These are phyloP conservation scores for Warburgia ugandensis DNA, from an alignment of 164 flowering plant species.

Conservation along the genomic window DNA sequence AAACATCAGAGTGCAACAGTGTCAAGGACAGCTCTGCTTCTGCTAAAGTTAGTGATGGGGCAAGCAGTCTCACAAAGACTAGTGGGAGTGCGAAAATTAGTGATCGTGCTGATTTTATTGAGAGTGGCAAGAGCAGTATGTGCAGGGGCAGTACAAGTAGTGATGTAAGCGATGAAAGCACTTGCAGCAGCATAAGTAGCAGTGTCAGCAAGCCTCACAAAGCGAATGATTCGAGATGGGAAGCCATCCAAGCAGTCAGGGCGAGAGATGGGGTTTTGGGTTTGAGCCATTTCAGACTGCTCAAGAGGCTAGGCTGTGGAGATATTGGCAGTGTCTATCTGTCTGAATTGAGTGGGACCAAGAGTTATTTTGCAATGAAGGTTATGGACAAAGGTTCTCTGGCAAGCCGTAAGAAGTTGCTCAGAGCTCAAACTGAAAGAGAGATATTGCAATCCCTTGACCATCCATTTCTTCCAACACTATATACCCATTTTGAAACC, in stretches of 20 bases:
- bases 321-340: slow-evolving; percentile 87
- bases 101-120: slow-evolving; percentile 48
- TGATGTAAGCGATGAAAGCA: slow-evolving; percentile 76
- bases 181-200: slow-evolving; percentile 74
- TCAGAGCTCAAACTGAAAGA: slow-evolving; percentile 85
- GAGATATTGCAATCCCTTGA: slow-evolving; percentile 77
- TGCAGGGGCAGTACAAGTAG: slow-evolving; percentile 75
- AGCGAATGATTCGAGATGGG: slow-evolving; percentile 73
- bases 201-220: slow-evolving; percentile 72
- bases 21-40: slow-evolving; percentile 33
- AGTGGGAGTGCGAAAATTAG: slow-evolving; percentile 58
- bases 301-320: slow-evolving; percentile 79
- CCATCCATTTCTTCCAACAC: slow-evolving; percentile 81
- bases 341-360: slow-evolving; percentile 68
- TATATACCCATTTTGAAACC: slow-evolving; percentile 75
- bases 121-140: slow-evolving; percentile 74
- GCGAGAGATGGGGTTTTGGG: slow-evolving; percentile 54
- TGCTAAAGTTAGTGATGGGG: slow-evolving; percentile 50
- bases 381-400: slow-evolving; percentile 76
- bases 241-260: slow-evolving; percentile 67
- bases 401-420: slow-evolving; percentile 72
- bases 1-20: slow-evolving; percentile 23
- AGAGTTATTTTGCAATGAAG: slow-evolving; percentile 77
- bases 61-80: slow-evolving; percentile 44
- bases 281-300: slow-evolving; percentile 61